A percentile compares a stretch with the other conserved stretches of the same genome.
These are phyloP conservation scores for Pseudogymnoascus sp. DNA, from an alignment of 2,329 filamentous ascomycete genomes.

Conservation along the genomic window DNA sequence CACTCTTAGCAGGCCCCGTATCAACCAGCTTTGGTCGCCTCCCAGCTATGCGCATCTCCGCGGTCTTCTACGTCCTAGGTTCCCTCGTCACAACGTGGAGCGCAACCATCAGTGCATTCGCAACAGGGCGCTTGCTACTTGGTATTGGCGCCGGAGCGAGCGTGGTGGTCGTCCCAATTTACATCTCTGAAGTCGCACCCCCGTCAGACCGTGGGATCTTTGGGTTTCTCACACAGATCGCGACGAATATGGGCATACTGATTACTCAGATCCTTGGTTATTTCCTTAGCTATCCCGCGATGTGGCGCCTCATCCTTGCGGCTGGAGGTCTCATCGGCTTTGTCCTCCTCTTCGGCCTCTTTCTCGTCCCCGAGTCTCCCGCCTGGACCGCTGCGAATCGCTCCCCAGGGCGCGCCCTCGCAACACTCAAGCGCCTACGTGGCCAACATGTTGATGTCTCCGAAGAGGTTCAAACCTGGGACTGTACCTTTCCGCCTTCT, in stretches of 20 bases:
- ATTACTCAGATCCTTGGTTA: constrained; percentile 76
- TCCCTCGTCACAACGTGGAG: constrained; percentile 70
- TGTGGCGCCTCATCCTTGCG: constrained; percentile 79
- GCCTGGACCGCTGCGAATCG: constrained; percentile 71
- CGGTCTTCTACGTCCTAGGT: constrained; percentile 67
- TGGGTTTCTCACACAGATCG: constrained; percentile 78
- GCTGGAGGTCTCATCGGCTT: constrained; percentile 62
- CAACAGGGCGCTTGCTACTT: constrained; percentile 67
- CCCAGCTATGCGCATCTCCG: constrained; percentile 68
- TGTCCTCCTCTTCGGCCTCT: constrained; percentile 61
- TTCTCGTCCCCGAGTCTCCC: constrained; percentile 78
- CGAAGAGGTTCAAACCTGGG: constrained; percentile 62
- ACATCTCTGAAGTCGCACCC: constrained; percentile 87
- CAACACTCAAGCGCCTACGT: constrained; percentile 66
- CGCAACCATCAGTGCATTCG: constrained; percentile 58
- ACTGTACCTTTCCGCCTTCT: constrained; percentile 30
- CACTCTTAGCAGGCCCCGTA: constrained; percentile 71
- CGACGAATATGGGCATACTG: constrained; percentile 87
- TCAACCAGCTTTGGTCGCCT: constrained; percentile 70
- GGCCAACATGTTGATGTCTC: constrained; percentile 62
- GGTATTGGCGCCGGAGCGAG: constrained; percentile 81
- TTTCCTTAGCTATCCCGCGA: constrained; percentile 70
- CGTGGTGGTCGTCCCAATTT: constrained; percentile 88
- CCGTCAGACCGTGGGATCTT: constrained; percentile 70
- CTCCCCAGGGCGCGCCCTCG: constrained; percentile 53